phyloP scores from a whole-genome alignment of 2,329 filamentous ascomycete species.

The Xylaria arbuscula region DNA sequence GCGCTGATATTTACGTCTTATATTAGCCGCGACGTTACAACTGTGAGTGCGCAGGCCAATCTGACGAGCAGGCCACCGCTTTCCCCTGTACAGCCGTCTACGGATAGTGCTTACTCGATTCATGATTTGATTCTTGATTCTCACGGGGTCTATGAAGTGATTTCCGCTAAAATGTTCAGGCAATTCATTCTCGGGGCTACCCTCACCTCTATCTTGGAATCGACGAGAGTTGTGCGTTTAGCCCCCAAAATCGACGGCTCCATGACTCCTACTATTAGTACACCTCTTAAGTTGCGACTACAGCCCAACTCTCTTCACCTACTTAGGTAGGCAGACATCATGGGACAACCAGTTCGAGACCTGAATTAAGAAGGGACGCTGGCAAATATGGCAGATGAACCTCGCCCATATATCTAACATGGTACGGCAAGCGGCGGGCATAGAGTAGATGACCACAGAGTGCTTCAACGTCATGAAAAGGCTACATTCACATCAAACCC shows the following conservation, averaged over 20 bases:
- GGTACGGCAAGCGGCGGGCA: background rate
- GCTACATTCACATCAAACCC: background rate
- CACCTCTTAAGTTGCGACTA: background rate
- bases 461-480: background rate
- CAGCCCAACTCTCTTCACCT: background rate
- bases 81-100: conserved; percentile 69
- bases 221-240: background rate
- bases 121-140: conserved; percentile 22
- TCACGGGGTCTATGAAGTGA: background rate
- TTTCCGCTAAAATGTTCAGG: background rate
- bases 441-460: background rate
- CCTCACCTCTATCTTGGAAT: background rate
- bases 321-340: background rate
- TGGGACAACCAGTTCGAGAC: background rate
- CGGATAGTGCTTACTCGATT: conserved; percentile 50
- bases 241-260: background rate
- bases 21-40: conserved; percentile 65
- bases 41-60: conserved; percentile 65
- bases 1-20: conserved; percentile 66
- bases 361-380: background rate
- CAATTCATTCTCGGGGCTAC: background rate
- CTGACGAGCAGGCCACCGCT: conserved; percentile 71
- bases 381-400: background rate
- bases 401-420: background rate
- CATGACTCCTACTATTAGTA: background rate